phyloP scores from a whole-genome alignment of 352 stramenopile species.

The Phytophthora podocarpi region DNA sequence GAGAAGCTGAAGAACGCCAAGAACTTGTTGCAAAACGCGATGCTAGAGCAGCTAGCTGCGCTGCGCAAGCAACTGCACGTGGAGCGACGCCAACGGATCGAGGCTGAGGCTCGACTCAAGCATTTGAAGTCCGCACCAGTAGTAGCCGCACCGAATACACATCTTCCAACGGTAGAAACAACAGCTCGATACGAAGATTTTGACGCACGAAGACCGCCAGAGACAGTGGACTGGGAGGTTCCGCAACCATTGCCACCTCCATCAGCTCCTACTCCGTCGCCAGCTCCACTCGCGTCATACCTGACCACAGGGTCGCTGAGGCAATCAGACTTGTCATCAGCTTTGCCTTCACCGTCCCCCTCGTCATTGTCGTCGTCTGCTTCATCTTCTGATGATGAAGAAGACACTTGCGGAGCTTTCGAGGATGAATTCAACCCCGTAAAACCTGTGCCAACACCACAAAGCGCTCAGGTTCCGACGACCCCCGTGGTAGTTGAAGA shows the following conservation, averaged over 20 bases:
- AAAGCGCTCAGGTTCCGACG: neutral
- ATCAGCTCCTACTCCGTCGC: constrained; percentile 30
- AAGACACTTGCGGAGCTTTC: constrained; percentile 18
- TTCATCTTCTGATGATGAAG: constrained; percentile 31
- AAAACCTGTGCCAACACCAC: constrained; percentile 3
- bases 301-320: constrained; percentile 25
- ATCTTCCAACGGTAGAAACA: neutral
- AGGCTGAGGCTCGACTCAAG: constrained; percentile 72
- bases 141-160: neutral
- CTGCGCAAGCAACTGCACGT: constrained; percentile 80
- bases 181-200: neutral
- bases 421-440: constrained; percentile 20
- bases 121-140: constrained; percentile 32
- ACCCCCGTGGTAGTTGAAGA: neutral
- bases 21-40: constrained; percentile 77
- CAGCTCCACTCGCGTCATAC: constrained; percentile 43
- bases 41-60: constrained; percentile 81
- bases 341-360: constrained; percentile 18
- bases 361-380: constrained; percentile 35
- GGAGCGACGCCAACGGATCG: constrained; percentile 69
- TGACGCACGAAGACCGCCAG: constrained; percentile 2
- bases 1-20: constrained; percentile 83
- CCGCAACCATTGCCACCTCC: constrained; percentile 57
- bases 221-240: constrained; percentile 37
- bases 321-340: constrained; percentile 24